A percentile compares a stretch with the other conserved stretches of the same genome.
Conservation (phyloP, 495 filamentous ascomycete genomes). For the Bryoglossum gracile region DNA sequence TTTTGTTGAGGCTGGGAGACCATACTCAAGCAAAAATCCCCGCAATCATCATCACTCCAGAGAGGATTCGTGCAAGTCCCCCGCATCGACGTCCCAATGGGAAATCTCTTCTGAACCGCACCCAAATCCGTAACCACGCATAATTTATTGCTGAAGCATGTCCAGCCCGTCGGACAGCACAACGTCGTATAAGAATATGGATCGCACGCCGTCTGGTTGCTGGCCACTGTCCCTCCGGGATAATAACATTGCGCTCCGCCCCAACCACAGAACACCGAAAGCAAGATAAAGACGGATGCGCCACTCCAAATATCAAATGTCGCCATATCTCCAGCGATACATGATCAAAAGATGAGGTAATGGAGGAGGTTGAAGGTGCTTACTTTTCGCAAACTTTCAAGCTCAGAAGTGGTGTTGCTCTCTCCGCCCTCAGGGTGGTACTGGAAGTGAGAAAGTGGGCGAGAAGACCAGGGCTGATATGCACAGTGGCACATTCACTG, state of each 20-base stretch:
- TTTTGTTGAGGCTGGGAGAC: neutral
- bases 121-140: constrained; percentile 28
- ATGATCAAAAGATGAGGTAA: too few species aligned
- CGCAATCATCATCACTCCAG: constrained; percentile 29
- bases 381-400: too few species aligned
- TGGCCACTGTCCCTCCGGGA: constrained; percentile 19
- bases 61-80: constrained; percentile 28
- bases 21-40: constrained; percentile 29
- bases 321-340: too few species aligned
- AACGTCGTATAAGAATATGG: constrained; percentile 14
- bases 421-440: too few species aligned
- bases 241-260: constrained; percentile 30
- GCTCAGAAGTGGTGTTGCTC: too few species aligned
- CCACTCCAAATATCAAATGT: too few species aligned
- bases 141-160: constrained; percentile 31
- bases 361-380: too few species aligned
- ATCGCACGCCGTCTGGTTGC: constrained; percentile 26
- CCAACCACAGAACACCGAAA: too few species aligned
- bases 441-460: too few species aligned
- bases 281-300: too few species aligned
- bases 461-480: too few species aligned
- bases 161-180: constrained; percentile 31
- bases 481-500: too few species aligned
- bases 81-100: constrained; percentile 21
- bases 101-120: constrained; percentile 18